Base-by-base conservation (phyloP, 2,329 filamentous ascomycete genomes). In the Elsinoe batatas region DNA sequence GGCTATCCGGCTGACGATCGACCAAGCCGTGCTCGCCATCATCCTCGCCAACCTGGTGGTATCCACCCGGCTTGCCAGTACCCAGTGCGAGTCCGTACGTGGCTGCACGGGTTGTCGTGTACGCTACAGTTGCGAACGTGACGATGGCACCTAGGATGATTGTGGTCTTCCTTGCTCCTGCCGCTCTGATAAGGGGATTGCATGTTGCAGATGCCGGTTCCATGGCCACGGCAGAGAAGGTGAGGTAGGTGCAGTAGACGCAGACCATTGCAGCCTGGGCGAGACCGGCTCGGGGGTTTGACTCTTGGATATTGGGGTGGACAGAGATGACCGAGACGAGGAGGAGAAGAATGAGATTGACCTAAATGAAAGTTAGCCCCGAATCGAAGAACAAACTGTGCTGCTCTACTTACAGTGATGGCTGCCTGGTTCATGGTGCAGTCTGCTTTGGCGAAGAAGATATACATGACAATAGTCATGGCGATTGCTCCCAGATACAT, bases 191-290 rank as follows among this genome's bases (percentile, higher is more conserved):
- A 32, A 98, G 79, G 7, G 93, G 93, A 71, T 98, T 98, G 81
- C 93, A 98, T 61, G 88, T 80, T 64, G 88, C 85, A 74, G 96
- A 84, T 69, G 97, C 91, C 0, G 93, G 93, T 65, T 98, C 91
- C 93, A 98, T 97, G 56, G 90, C 95, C 1, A 98, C 93, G 22
- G 93, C 93, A 2, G 91, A 96, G 83, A 98, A 89, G 62, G 93
- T 98, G 56, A 98, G 81, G 68, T 98, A 98, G 42, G 93, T 97
- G 80, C 93, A 98, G 77, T 98, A 98, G 57, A 95, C 82, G 15
- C 91, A 89, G 43, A 98, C 93, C 81, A 97, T 96, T 59, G 93
- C 91, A 40, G 91, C 90, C 69, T 98, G 93, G n/a, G 93, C 93
- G 58, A 98, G 79, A 49, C 93, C 93, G 40, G 93, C 93, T 67